These are phyloP conservation scores for Ceratobasidium sp. DNA, from an alignment of 1,284 basidiomycete species.

Conservation along the genomic window DNA sequence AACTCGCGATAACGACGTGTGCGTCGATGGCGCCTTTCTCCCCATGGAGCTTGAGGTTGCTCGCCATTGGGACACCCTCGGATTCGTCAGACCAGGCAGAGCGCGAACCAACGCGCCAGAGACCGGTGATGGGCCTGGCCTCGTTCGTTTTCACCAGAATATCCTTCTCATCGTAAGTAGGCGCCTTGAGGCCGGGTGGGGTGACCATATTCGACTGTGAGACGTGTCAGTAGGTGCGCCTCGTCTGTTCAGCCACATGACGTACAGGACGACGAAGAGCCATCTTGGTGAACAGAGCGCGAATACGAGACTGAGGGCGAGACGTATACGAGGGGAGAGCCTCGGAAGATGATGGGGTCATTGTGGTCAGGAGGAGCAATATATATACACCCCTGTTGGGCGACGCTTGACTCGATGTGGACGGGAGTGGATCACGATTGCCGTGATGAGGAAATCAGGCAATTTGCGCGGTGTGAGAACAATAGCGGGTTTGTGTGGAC, in stretches of 20 bases:
- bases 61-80: neutral
- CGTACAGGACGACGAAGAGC: conserved; percentile 23
- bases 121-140: conserved; percentile 12
- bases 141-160: neutral
- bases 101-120: conserved; percentile 28
- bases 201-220: conserved; percentile 27
- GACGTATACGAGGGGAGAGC: neutral
- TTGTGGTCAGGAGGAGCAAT: conserved; percentile 8
- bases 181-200: conserved; percentile 12
- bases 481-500: neutral
- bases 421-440: neutral
- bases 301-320: neutral
- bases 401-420: conserved; percentile 12
- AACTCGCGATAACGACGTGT: conserved; percentile 19
- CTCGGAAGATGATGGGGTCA: conserved; percentile 1
- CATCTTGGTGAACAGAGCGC: conserved; percentile 5
- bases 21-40: conserved; percentile 34
- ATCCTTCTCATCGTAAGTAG: conserved; percentile 27
- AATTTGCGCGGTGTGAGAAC: conserved; percentile 11
- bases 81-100: conserved; percentile 28
- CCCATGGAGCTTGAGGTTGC: conserved; percentile 20
- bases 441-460: neutral
- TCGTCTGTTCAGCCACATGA: neutral
- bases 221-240: neutral
- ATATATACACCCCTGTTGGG: conserved; percentile 23